Conservation (phyloP, 2,329 filamentous ascomycete genomes). For the Ceratocystis huliohia region DNA sequence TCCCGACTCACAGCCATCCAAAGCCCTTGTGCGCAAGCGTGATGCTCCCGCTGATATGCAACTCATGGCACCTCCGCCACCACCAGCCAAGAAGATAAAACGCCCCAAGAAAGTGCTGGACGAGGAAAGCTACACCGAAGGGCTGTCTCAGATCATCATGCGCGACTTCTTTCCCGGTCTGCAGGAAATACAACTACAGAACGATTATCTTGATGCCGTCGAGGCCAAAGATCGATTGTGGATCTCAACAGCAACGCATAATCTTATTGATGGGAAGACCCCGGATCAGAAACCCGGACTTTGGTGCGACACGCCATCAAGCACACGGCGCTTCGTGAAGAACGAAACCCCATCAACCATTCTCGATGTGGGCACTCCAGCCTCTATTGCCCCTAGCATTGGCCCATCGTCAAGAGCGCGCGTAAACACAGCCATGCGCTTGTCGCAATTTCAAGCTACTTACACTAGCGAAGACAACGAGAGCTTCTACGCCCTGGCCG, state of each 20-base stretch:
- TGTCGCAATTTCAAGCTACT: slow-evolving; percentile 75
- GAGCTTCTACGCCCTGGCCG: slow-evolving; percentile 83
- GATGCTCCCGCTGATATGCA: slow-evolving; percentile 46
- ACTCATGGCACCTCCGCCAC: slow-evolving; percentile 73
- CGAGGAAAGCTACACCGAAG: slow-evolving; percentile 85
- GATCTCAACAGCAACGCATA: slow-evolving; percentile 69
- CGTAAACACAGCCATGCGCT: slow-evolving; percentile 24
- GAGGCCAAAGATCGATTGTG: slow-evolving; percentile 74
- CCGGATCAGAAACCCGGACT: slow-evolving; percentile 1
- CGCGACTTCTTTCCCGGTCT: slow-evolving; percentile 94
- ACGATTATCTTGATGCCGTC: slow-evolving; percentile 83
- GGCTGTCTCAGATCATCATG: slow-evolving; percentile 85
- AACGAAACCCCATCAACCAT: slow-evolving; percentile 44
- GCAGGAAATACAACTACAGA: slow-evolving; percentile 70
- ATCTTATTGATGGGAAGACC: slow-evolving; percentile 68
- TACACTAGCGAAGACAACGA: slow-evolving; percentile 98
- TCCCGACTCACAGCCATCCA: slow-evolving; percentile 29
- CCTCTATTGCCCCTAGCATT: slow-evolving; percentile 7
- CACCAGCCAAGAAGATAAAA: slow-evolving; percentile 77
- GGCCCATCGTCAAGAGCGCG: slow-evolving; percentile 2
- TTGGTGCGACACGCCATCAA: neutral
- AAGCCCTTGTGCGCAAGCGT: slow-evolving; percentile 54
- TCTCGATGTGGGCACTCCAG: slow-evolving; percentile 11
- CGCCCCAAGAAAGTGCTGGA: slow-evolving; percentile 77
- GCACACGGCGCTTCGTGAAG: slow-evolving; percentile 42